Evolutionary conservation across 768 basidiomycete genomes (phyloP).

Genomic region (Candolleomyces eurysporus): DNA sequence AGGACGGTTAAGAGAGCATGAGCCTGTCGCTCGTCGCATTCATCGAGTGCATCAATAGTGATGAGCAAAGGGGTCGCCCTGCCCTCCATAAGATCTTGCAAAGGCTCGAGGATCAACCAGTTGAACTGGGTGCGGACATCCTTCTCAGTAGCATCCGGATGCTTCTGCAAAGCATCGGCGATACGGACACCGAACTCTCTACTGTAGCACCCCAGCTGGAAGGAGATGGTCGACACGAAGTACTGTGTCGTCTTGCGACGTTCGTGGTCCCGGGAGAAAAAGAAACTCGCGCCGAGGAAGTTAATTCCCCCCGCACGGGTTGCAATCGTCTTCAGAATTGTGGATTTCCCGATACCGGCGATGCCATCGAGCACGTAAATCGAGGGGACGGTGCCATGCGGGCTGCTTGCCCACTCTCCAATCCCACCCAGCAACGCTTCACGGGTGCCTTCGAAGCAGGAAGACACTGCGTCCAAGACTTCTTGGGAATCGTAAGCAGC

Average conservation of each 20-base stretch:
- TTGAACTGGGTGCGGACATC: neutral
- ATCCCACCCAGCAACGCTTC: neutral
- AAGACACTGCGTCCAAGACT: neutral
- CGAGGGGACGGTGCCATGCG: neutral
- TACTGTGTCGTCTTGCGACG: neutral
- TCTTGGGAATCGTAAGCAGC: constrained; percentile 1
- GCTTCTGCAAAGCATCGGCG: neutral
- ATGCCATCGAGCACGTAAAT: constrained; percentile 1
- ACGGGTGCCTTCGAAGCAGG: constrained; percentile 2
- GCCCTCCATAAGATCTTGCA: neutral
- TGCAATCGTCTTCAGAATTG: neutral
- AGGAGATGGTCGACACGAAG: neutral
- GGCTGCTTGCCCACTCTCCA: neutral
- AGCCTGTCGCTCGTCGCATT: neutral
- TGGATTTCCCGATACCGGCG: constrained; percentile 4
- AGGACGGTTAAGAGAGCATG: neutral
- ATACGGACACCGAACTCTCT: neutral
- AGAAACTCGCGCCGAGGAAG: neutral
- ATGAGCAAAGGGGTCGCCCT: neutral
- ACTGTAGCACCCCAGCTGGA: neutral
- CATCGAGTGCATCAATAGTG: constrained; percentile 1
- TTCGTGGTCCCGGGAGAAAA: constrained; percentile 1
- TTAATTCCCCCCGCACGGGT: neutral
- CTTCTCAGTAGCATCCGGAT: neutral
- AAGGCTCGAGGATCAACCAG: neutral